phyloP scores from a whole-genome alignment of 129 eudicot species.

The Chrysanthemum makinoi region DNA sequence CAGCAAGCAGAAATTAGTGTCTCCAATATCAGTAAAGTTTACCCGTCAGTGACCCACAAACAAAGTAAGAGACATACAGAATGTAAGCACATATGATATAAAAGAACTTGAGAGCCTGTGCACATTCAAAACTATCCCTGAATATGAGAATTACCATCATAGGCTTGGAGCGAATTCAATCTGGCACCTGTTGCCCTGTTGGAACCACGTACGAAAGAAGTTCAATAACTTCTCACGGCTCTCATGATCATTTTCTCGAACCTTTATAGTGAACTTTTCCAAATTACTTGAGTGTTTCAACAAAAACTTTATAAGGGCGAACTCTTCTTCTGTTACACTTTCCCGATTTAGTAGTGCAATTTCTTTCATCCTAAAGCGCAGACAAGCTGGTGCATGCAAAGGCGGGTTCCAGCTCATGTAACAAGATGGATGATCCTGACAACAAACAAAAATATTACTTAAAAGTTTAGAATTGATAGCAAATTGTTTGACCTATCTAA shows the following conservation, averaged over 20 bases:
- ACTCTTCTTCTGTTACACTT: slow-evolving; percentile 10
- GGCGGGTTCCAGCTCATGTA: slow-evolving; percentile 22
- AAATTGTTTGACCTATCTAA: neutral
- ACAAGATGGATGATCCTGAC: slow-evolving; percentile 13
- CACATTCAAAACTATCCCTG: neutral
- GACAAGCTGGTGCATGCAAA: slow-evolving; percentile 16
- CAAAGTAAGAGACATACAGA: no score
- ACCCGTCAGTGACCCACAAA: no score
- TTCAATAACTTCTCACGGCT: slow-evolving; percentile 11
- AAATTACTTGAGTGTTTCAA: neutral
- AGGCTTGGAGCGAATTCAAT: slow-evolving; percentile 14
- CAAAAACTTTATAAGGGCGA: slow-evolving; percentile 15
- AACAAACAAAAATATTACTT: neutral
- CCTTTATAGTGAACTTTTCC: slow-evolving; percentile 10
- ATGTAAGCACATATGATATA: no score
- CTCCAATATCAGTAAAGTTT: no score
- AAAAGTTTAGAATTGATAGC: neutral
- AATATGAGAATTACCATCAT: neutral
- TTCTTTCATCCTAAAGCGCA: slow-evolving; percentile 14
- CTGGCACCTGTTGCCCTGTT: neutral
- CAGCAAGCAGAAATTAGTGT: no score
- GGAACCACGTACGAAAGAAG: slow-evolving; percentile 10
- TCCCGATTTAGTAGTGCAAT: slow-evolving; percentile 4
- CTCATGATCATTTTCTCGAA: neutral
- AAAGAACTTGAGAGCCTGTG: neutral